Evolutionary conservation across 768 basidiomycete species (phyloP), one percentile per base, ranked within the genome.

Genomic region (Boletus sensibilis): DNA sequence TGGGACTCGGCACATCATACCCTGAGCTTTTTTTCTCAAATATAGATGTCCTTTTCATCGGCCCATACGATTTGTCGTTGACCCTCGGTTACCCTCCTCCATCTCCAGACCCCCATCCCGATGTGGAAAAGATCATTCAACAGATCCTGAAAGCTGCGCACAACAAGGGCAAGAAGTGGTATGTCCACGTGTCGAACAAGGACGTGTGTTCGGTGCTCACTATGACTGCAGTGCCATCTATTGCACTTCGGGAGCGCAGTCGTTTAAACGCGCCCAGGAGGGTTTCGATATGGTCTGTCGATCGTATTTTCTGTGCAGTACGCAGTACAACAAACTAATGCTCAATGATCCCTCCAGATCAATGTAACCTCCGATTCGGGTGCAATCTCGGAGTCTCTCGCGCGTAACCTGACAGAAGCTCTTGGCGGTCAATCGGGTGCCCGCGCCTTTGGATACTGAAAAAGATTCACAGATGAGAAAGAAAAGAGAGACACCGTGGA

Each of bases 11-110:
- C 23, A n/a, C n/a, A 29, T 11, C 33, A 4, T 14, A 18, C 3
- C 12, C 52, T 56, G 23, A 62, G 23, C 5, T 31, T 33, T 42
- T 12, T 6, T 16, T 10, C 46, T 23, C 5, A n/a, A 4, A 13
- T 14, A 51, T 23, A 79, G 81, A 83, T 56, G 76, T 78, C 14
- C 69, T 86, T 21, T 84, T 85, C 69, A 81, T 88, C 51, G 86
- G 86, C 4, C 86, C 86, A 4, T 88, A 82, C 57, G 86, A 88
- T 64, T 76, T 88, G 40, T 88, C 87, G 2, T 75, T 86, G 49
- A 77, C 80, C 1, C 73, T 86, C 27, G 85, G 86, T 35, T 82
- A 79, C 64, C 78, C 82, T 1, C 70, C 82, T 6, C 86, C 86
- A 16, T 78, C 79, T 31, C 87, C 85, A 1, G 82, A 87, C 59